phyloP scores from a whole-genome alignment of 1,139 yeast genomes.

The Fermentozyma sake region DNA sequence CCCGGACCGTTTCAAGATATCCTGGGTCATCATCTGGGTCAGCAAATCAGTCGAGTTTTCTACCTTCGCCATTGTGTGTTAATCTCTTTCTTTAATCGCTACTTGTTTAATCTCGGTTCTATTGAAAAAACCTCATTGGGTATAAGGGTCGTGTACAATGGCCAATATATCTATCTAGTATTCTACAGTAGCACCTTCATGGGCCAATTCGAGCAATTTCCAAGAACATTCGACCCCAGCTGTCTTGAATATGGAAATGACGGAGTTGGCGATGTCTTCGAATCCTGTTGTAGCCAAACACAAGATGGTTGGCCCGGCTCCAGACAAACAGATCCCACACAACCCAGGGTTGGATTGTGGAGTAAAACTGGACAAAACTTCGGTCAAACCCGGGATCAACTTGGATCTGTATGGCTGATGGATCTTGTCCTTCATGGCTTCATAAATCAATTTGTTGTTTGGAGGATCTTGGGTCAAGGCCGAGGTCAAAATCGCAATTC shows the following conservation, averaged over 20 bases:
- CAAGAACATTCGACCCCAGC: slow-evolving; percentile 72
- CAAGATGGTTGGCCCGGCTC: slow-evolving; percentile 96
- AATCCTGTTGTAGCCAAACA: slow-evolving; percentile 88
- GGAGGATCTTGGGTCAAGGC: slow-evolving; percentile 85
- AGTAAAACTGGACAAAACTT: slow-evolving; percentile 74
- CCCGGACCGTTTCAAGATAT: slow-evolving; percentile 26
- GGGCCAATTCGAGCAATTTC: slow-evolving; percentile 81
- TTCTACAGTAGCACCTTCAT: slow-evolving; percentile 70
- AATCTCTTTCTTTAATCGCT: too few relatives aligned
- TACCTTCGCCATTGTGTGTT: not conserved
- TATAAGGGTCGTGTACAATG: slow-evolving; percentile 1
- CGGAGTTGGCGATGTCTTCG: slow-evolving; percentile 76
- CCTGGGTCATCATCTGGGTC: slow-evolving; percentile 28
- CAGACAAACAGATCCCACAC: slow-evolving; percentile 90
- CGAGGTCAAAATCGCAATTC: slow-evolving; percentile 40
- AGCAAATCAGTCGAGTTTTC: slow-evolving; percentile 14
- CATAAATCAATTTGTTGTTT: slow-evolving; percentile 74
- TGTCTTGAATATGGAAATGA: slow-evolving; percentile 61
- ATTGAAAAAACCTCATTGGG: slow-evolving; percentile 3
- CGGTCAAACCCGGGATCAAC: slow-evolving; percentile 84
- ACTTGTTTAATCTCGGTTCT: not conserved
- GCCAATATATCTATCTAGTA: slow-evolving; percentile 1
- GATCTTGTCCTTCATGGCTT: slow-evolving; percentile 94
- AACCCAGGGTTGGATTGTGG: slow-evolving; percentile 81
- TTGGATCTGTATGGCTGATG: slow-evolving; percentile 95